A percentile compares a stretch with the other conserved stretches of the same genome.
Evolutionary conservation across 495 filamentous ascomycete genomes (phyloP).

Genomic region (Penicillium egyptiacum): DNA sequence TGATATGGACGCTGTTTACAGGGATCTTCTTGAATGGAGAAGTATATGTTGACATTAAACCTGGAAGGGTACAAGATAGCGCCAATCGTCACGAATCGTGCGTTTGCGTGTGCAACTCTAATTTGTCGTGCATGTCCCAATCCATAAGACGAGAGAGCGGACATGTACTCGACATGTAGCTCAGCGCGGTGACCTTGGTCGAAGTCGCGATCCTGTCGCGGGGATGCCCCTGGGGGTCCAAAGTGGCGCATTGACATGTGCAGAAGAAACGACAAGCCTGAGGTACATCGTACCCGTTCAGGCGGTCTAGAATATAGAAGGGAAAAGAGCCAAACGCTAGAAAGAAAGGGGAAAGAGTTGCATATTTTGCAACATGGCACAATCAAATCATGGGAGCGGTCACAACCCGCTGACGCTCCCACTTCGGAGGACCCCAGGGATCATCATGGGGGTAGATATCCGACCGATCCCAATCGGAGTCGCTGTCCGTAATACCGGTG

Average conservation of each 20-base stretch:
- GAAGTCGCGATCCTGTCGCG: constrained; percentile 32
- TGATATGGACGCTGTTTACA: neutral
- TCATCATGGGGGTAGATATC: constrained; percentile 18
- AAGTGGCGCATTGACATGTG: neutral
- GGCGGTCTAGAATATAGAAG: neutral
- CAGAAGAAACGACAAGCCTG: neutral
- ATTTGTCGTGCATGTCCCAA: neutral
- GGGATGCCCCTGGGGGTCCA: neutral
- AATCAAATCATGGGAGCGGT: constrained; percentile 28
- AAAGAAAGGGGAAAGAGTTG: neutral
- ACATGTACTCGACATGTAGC: neutral
- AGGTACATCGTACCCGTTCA: neutral
- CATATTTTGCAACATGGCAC: neutral
- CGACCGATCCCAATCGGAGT: constrained; percentile 24
- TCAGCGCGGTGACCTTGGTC: neutral
- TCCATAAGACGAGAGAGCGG: neutral
- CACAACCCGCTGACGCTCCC: constrained; percentile 22
- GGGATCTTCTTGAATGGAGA: neutral
- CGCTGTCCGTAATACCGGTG: constrained; percentile 15
- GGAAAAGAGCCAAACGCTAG: neutral
- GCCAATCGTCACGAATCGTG: neutral
- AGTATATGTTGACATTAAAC: neutral
- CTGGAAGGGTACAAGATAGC: neutral
- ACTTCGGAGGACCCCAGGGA: constrained; percentile 25
- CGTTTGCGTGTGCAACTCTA: neutral